A percentile compares a stretch with the other conserved stretches of the same genome.
These are phyloP conservation scores for Beauveria sp. DNA, from an alignment of 2,329 filamentous ascomycete genomes.

Conservation along the genomic window DNA sequence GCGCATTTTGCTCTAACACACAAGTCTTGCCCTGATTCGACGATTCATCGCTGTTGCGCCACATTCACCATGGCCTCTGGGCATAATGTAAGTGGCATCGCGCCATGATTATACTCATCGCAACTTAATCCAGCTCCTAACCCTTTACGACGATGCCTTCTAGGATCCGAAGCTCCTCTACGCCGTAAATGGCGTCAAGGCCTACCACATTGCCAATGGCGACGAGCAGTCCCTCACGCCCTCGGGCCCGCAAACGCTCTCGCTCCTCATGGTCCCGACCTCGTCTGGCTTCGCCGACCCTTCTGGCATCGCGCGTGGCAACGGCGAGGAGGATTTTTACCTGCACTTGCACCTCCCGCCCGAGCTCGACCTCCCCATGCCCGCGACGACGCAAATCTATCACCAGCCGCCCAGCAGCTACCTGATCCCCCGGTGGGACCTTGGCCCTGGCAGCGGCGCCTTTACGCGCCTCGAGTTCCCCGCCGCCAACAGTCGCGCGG, in stretches of 20 bases:
- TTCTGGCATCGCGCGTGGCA: constrained; percentile 38
- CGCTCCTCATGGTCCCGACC: constrained; percentile 91
- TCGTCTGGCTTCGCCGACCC: constrained; percentile 60
- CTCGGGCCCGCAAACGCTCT: constrained; percentile 82
- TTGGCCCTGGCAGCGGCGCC: constrained; percentile 78
- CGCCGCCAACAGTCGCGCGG: constrained; percentile 57
- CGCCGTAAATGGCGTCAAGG: constrained; percentile 75
- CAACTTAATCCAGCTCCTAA: background rate
- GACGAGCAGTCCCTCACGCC: constrained; percentile 75
- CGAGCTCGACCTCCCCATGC: constrained; percentile 86
- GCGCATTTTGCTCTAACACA: background rate
- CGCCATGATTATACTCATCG: background rate
- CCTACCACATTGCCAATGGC: constrained; percentile 86
- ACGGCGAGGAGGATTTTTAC: constrained; percentile 86
- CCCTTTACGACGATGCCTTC: background rate
- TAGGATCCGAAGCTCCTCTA: constrained; percentile 60
- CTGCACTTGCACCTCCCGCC: constrained; percentile 90
- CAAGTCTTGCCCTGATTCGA: background rate
- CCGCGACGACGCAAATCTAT: constrained; percentile 94
- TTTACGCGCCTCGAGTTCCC: constrained; percentile 95
- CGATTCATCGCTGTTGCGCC: background rate
- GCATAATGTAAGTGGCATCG: constrained; percentile 31
- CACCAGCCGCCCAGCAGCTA: constrained; percentile 91
- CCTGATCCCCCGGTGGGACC: constrained; percentile 89
- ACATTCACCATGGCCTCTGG: constrained; percentile 33